These are phyloP conservation scores for Phyllosticta ampelicida DNA, from an alignment of 2,329 filamentous ascomycete species.

Conservation along the genomic window DNA sequence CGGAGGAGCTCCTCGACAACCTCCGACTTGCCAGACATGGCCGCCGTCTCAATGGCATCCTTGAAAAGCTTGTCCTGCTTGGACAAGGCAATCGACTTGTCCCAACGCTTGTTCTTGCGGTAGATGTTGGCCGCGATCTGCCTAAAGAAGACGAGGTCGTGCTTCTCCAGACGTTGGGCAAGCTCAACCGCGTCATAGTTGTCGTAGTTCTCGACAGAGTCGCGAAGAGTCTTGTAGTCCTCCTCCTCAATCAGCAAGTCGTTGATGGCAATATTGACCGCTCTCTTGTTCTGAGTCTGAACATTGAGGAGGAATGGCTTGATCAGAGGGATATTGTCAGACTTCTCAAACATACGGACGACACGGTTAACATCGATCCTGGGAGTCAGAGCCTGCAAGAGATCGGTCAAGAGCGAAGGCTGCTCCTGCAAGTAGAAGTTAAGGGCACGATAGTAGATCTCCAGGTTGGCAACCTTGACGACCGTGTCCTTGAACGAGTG, in stretches of 20 bases:
- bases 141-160: constrained; percentile 97
- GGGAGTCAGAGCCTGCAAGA: constrained; percentile 81
- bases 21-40: constrained; percentile 79
- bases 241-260: constrained; percentile 97
- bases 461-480: constrained; percentile 93
- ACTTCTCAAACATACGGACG: constrained; percentile 98
- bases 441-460: constrained; percentile 96
- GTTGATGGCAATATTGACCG: constrained; percentile 96
- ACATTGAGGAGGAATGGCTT: constrained; percentile 98
- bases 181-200: constrained; percentile 96
- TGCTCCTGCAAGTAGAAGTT: constrained; percentile 98
- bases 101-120: constrained; percentile 99
- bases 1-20: constrained; percentile 91
- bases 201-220: constrained; percentile 97
- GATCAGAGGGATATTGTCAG: constrained; percentile 94
- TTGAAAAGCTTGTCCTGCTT: constrained; percentile 99
- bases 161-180: constrained; percentile 86
- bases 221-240: constrained; percentile 95
- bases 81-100: constrained; percentile 93
- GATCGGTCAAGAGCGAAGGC: constrained; percentile 87
- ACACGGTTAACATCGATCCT: constrained; percentile 97
- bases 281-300: constrained; percentile 93
- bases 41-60: constrained; percentile 95
- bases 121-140: constrained; percentile 98
- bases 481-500: constrained; percentile 99